Evolutionary conservation across 176 grass and related monocot species (phyloP), one percentile per base, ranked within the genome.

Genomic region (Juncus inflexus): DNA sequence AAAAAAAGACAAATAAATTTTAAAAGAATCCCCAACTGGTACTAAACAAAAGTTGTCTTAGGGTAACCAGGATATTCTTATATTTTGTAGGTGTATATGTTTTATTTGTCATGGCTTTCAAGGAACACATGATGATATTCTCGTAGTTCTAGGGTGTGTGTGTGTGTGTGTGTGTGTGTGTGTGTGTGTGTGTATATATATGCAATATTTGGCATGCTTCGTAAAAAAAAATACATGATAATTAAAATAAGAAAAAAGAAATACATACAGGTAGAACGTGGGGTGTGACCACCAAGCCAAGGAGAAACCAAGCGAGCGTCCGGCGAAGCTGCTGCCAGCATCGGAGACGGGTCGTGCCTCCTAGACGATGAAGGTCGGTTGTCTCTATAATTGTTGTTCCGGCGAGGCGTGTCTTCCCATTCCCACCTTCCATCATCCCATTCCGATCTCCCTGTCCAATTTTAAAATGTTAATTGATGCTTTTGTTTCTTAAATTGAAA

Each of bases 261-360:
- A 15, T 57, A 62, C 67, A 40, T 80, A 89, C 94, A 82, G 64
- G 64, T 35, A 37, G 60, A 78, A 59, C 57, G 85, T 12, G 94
- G 94, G 4, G 88, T 91, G 63, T 62, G 70, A 62, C 85, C 80
- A 3, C 79, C 94, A 66, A 89, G 59, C 94, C 85, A 99, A 62
- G 94, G 94, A 63, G 94, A 99, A 4, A 99, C 94, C 69, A 99
- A 79, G 2, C 83, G 94, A 59, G 88, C 94, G 69, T 97, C 94
- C 8, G 94, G 94, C 42, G 94, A 97, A 78, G 94, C 94, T 62
- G 80, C 88, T 69, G 42, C 80, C 35, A 97, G 71, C 85, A 97
- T 83, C 63, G 94, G 94, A 56, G 84, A 97, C 39, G 67, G 85
- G 64, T 78, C 66, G 4, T 81, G 71, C 53, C 88, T 99, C 40